Conservation (phyloP, 441 rosid species). For the Pelargonium myrrhifolium region DNA sequence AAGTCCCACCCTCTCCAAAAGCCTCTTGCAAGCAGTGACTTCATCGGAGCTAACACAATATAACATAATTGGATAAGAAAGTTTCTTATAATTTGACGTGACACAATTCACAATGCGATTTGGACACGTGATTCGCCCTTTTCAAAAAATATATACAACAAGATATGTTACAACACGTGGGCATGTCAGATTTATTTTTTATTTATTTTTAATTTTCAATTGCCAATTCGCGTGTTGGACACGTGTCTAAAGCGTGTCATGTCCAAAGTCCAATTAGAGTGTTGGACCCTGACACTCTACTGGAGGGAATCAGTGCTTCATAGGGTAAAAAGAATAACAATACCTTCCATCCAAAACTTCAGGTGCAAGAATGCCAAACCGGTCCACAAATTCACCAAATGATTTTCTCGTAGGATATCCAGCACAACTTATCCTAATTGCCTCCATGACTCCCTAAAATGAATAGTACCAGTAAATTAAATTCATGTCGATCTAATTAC, state of each 20-base stretch:
- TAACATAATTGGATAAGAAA: slow-evolving; percentile 19
- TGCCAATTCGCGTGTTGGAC: too few relatives aligned
- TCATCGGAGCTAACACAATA: slow-evolving; percentile 65
- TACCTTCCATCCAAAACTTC: slow-evolving; percentile 84
- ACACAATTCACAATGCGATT: neutral
- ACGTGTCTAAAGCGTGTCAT: too few relatives aligned
- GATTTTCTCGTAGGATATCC: slow-evolving; percentile 93
- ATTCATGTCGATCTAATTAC: slow-evolving; percentile 13
- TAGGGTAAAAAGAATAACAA: slow-evolving; percentile 7
- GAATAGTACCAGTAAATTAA: slow-evolving; percentile 9
- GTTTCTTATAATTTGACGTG: slow-evolving; percentile 12
- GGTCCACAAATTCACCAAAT: slow-evolving; percentile 77
- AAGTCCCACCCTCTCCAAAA: slow-evolving; percentile 72
- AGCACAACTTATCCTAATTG: slow-evolving; percentile 98
- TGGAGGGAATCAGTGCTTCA: too few relatives aligned
- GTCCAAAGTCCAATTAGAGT: neutral
- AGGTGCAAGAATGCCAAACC: slow-evolving; percentile 91
- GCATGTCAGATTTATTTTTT: too few relatives aligned
- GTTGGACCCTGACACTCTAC: too few relatives aligned
- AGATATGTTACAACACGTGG: too few relatives aligned
- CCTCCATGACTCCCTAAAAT: slow-evolving; percentile 97
- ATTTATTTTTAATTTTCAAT: too few relatives aligned
- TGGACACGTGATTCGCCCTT: too few relatives aligned
- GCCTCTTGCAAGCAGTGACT: slow-evolving; percentile 82
- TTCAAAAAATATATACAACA: too few relatives aligned